Evolutionary conservation across 768 basidiomycete genomes (phyloP).

Genomic region (Leccinum ochraceum): DNA sequence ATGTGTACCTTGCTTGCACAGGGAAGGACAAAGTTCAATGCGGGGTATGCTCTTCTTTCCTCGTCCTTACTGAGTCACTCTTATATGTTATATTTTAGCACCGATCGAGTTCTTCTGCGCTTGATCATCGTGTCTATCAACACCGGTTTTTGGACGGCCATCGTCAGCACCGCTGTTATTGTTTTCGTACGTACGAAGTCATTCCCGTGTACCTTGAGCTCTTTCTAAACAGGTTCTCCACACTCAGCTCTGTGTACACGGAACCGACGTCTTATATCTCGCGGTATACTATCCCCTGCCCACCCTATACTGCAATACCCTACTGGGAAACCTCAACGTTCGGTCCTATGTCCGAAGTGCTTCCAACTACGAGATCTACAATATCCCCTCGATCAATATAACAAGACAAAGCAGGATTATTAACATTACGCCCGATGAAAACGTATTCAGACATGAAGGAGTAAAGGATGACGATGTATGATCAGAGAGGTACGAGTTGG

Average conservation of each 20-base stretch:
- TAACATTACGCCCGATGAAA: background rate
- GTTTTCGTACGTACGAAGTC: background rate
- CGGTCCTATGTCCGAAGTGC: background rate
- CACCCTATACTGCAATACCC: background rate
- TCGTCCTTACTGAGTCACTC: background rate
- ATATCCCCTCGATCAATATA: background rate
- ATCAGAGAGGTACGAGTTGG: background rate
- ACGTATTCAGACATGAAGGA: background rate
- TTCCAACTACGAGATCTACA: background rate
- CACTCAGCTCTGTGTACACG: background rate
- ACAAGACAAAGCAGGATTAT: background rate
- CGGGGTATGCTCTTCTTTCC: background rate
- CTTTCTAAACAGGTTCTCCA: background rate
- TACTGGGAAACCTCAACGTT: background rate
- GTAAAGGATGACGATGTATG: background rate
- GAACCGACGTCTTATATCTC: background rate
- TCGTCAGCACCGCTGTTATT: background rate
- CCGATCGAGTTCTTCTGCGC: background rate
- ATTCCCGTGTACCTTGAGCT: background rate
- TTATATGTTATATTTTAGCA: background rate
- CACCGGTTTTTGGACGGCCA: background rate
- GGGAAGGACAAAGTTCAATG: background rate
- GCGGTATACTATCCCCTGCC: background rate
- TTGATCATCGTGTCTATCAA: constrained; percentile 1
- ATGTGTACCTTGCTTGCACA: background rate